These are phyloP conservation scores for Ambrosiella beaveri DNA, from an alignment of 2,329 filamentous ascomycete genomes.

Conservation along the genomic window DNA sequence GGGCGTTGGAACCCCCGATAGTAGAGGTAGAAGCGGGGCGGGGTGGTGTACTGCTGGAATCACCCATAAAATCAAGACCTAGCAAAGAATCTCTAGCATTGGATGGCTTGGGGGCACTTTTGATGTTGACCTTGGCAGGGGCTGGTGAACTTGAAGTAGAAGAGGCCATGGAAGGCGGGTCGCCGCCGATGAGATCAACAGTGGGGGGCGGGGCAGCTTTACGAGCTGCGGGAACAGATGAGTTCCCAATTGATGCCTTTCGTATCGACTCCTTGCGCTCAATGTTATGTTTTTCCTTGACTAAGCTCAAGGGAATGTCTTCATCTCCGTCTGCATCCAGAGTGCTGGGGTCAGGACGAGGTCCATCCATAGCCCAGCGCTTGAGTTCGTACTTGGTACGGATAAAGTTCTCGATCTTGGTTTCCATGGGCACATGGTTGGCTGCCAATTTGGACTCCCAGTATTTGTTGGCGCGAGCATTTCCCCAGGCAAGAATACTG, in stretches of 20 bases:
- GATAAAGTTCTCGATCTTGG: slow-evolving; percentile 99
- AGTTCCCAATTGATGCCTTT: slow-evolving; percentile 37
- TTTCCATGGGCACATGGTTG: slow-evolving; percentile 83
- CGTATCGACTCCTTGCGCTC: slow-evolving; percentile 42
- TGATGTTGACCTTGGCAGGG: slow-evolving; percentile 26
- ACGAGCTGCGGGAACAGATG: slow-evolving; percentile 19
- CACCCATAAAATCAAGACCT: slow-evolving; percentile 82
- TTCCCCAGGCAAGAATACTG: slow-evolving; percentile 90
- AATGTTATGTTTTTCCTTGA: slow-evolving; percentile 49
- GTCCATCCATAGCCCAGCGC: slow-evolving; percentile 98
- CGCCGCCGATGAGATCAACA: slow-evolving; percentile 70
- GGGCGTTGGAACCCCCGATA: slow-evolving; percentile 38
- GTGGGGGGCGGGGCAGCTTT: slow-evolving; percentile 19
- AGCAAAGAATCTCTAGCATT: slow-evolving; percentile 74
- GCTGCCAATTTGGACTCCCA: slow-evolving; percentile 90
- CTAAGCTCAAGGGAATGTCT: slow-evolving; percentile 48
- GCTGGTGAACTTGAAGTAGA: slow-evolving; percentile 7
- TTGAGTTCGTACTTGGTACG: slow-evolving; percentile 98
- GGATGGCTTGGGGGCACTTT: slow-evolving; percentile 46
- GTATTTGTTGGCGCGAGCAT: slow-evolving; percentile 91
- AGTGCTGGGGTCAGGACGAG: slow-evolving; percentile 79
- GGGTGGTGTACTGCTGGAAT: slow-evolving; percentile 40
- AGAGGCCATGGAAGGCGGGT: slow-evolving; percentile 44
- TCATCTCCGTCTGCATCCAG: slow-evolving; percentile 66
- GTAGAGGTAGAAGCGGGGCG: slow-evolving; percentile 69